phyloP scores from a whole-genome alignment of 495 filamentous ascomycete genomes.

The Xylaria nigripes region DNA sequence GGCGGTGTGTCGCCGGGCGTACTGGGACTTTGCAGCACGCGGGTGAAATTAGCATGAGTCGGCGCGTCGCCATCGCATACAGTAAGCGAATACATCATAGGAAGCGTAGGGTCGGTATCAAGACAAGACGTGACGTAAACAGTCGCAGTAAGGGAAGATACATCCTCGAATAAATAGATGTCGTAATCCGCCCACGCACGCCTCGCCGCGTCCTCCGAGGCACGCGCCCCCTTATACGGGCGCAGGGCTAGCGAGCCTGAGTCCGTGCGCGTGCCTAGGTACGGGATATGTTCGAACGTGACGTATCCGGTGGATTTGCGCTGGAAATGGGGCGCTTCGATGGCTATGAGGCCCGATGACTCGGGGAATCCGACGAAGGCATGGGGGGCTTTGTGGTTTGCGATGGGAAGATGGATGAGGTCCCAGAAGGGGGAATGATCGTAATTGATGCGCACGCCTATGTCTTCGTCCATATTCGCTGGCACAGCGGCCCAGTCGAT shows the following conservation, averaged over 20 bases:
- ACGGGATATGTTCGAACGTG: conserved; percentile 27
- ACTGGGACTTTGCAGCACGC: conserved; percentile 40
- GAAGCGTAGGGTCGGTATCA: conserved; percentile 24
- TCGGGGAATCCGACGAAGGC: conserved; percentile 51
- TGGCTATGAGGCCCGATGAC: conserved; percentile 42
- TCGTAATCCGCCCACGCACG: conserved; percentile 43
- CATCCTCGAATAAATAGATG: conserved; percentile 43
- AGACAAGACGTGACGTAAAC: conserved; percentile 39
- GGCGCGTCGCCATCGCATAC: conserved; percentile 31
- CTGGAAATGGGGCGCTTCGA: conserved; percentile 46
- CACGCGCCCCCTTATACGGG: conserved; percentile 34
- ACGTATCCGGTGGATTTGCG: conserved; percentile 18
- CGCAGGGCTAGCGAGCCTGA: conserved; percentile 44
- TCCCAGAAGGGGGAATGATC: conserved; percentile 37
- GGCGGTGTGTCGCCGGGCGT: conserved; percentile 37
- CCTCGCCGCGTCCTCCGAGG: conserved; percentile 19
- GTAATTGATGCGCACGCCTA: conserved; percentile 37
- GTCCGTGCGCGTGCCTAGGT: conserved; percentile 38
- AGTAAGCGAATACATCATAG: conserved; percentile 32
- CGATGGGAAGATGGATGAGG: conserved; percentile 42
- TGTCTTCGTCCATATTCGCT: conserved; percentile 30
- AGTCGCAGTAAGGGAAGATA: conserved; percentile 39
- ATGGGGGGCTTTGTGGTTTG: conserved; percentile 36
- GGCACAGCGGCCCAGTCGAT: conserved; percentile 47
- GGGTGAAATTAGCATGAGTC: conserved; percentile 41